A percentile compares a stretch with the other conserved stretches of the same genome.
phyloP scores from a whole-genome alignment of 75 land plant genomes.

The Selaginella tamariscina region DNA sequence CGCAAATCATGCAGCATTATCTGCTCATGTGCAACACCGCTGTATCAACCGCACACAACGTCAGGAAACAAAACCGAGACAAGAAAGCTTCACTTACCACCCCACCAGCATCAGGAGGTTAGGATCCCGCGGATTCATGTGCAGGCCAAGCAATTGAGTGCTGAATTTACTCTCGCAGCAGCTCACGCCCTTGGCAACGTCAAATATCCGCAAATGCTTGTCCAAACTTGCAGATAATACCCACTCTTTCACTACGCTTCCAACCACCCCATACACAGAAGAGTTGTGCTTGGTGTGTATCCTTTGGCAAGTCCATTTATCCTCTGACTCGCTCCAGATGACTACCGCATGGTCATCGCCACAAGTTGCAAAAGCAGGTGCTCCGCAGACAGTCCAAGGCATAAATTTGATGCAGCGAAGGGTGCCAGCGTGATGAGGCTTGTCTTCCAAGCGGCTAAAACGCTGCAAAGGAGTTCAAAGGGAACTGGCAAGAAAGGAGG shows the following conservation, averaged over 20 bases:
- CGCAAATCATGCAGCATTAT: neutral
- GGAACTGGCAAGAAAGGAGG: neutral
- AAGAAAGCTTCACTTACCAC: no score
- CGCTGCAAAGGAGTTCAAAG: neutral
- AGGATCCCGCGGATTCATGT: neutral
- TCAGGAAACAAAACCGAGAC: neutral
- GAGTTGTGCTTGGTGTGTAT: neutral
- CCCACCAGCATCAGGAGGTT: neutral
- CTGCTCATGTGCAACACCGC: neutral
- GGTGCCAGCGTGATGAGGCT: neutral
- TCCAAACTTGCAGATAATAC: neutral
- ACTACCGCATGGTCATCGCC: neutral
- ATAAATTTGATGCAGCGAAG: neutral
- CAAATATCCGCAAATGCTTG: neutral
- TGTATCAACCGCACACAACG: neutral
- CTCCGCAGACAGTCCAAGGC: neutral
- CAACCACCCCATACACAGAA: neutral
- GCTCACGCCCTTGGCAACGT: neutral
- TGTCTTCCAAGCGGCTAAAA: neutral
- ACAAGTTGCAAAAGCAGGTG: neutral
- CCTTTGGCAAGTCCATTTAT: neutral
- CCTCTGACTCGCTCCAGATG: neutral
- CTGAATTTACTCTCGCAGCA: neutral
- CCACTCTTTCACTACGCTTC: neutral
- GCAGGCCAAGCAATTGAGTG: neutral